Base-by-base conservation (phyloP, 805 yeast genomes). In the Kodamaea nitidulidarum region DNA sequence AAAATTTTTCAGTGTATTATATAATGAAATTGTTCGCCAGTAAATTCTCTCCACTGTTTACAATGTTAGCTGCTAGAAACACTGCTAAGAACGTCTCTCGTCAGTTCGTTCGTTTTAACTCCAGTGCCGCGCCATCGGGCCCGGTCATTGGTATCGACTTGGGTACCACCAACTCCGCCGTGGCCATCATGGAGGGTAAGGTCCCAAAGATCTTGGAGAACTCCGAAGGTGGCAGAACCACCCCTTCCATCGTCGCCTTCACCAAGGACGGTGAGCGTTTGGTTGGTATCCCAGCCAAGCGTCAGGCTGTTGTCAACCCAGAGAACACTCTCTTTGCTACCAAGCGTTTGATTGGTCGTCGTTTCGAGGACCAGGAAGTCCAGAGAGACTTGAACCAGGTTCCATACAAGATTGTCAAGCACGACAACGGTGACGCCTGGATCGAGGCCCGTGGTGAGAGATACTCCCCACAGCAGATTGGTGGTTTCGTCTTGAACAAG, bases 401-500 rank as follows among this genome's bases (percentile, higher is more conserved):
- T 39, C 96, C 97, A 40, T 88, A 86, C 81, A 80, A 83, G 72
- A 87, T 88, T 50, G 84, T 85, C 56, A 82, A 87, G 74, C 95
- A 88, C 76, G 64, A 74, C 48, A 90, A 90, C 63, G 96, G 96
- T 51, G 97, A 90, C 61, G 96, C 96, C 42, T 88, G 96, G 96
- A 80, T 88, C 42, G 88, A 87, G 73, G 88, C 95, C 46, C 78
- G 88, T 54, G 95, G 91, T 52, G 78, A 84, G 64, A 70, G 73
- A 48, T 90, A 88, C 75, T 88, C 96, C 36, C 97, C 97, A 40
- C 90, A 95, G 43, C 96, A 88, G 69, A 85, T 88, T 54, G 96
- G 96, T 58, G 96, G 96, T 41, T 86, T 88, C 59, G 63, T 88
- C 49, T 78, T 88, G 60, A 87, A 86, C 80, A 90, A 88, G 78